phyloP scores from a whole-genome alignment of 805 yeast species.

The Suhomyces tanzawaensis region DNA sequence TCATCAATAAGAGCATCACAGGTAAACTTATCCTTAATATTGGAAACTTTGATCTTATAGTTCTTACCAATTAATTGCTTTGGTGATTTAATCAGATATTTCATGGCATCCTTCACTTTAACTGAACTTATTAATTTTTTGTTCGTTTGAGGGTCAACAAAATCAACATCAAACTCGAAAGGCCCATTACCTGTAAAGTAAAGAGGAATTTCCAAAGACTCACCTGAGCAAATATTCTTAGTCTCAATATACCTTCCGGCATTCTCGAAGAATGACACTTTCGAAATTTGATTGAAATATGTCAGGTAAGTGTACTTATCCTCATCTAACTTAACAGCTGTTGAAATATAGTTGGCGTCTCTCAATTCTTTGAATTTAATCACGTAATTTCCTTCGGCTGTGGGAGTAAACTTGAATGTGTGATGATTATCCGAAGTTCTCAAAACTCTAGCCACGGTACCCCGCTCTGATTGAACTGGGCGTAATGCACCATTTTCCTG shows the following conservation, averaged over 20 bases:
- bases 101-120: constrained; percentile 30
- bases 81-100: constrained; percentile 51
- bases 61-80: constrained; percentile 64
- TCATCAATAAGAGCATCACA: constrained; percentile 73
- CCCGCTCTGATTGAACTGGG: constrained; percentile 33
- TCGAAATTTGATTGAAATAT: constrained; percentile 68
- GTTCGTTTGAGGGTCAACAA: constrained; percentile 45
- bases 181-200: constrained; percentile 78
- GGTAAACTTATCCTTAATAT: constrained; percentile 70
- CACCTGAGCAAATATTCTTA: constrained; percentile 30
- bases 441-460: constrained; percentile 25
- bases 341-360: constrained; percentile 58
- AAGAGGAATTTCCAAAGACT: constrained; percentile 45
- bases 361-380: constrained; percentile 64
- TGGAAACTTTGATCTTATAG: constrained; percentile 60
- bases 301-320: constrained; percentile 58
- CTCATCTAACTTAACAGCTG: constrained; percentile 30
- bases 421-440: constrained; percentile 22
- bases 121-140: constrained; percentile 23
- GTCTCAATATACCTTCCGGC: constrained; percentile 13
- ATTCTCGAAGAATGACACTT: constrained; percentile 28
- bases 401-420: constrained; percentile 67
- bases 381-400: constrained; percentile 75
- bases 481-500: constrained; percentile 27
- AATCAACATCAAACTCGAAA: constrained; percentile 64